A percentile compares a stretch with the other conserved stretches of the same genome.
Conservation (phyloP, 306 rosid genomes). For the Cicer chorassanicum region DNA sequence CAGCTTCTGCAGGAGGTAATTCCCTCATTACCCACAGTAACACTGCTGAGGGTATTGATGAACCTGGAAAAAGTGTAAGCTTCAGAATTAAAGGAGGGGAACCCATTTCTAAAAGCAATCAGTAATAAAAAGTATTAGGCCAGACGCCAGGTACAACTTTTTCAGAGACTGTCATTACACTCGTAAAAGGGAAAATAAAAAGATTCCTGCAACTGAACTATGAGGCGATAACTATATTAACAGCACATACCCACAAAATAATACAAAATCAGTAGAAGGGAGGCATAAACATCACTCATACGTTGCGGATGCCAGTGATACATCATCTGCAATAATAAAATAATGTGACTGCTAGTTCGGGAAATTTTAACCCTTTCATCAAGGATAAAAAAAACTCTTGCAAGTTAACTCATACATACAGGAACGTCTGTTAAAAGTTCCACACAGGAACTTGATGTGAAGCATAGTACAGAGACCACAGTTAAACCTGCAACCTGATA, state of each 20-base stretch:
- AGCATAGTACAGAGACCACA: conserved; percentile 75
- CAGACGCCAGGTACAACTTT: conserved; percentile 13
- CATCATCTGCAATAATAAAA: conserved; percentile 69
- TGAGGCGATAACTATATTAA: conserved; percentile 32
- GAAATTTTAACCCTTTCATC: conserved; percentile 36
- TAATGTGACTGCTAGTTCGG: conserved; percentile 39
- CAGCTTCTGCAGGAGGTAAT: conserved; percentile 61
- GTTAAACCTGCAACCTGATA: conserved; percentile 93
- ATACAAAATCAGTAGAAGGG: conserved; percentile 72
- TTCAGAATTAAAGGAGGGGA: conserved; percentile 38
- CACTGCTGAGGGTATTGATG: conserved; percentile 79
- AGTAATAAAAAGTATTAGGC: background rate
- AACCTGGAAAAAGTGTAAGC: conserved; percentile 61
- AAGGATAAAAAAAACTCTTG: conserved; percentile 25
- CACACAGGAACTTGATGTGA: conserved; percentile 77
- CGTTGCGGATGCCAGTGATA: conserved; percentile 59
- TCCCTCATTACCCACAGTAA: conserved; percentile 90
- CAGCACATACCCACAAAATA: conserved; percentile 74
- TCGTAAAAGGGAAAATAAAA: conserved; percentile 10
- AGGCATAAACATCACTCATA: conserved; percentile 55
- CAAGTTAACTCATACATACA: conserved; percentile 57
- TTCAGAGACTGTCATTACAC: conserved; percentile 25
- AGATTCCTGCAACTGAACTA: conserved; percentile 32
- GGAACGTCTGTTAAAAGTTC: conserved; percentile 83
- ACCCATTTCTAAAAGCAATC: conserved; percentile 34